Evolutionary conservation across 2,329 filamentous ascomycete species (phyloP), one percentile per base, ranked within the genome.

Genomic region (Aspergillus japonicus): DNA sequence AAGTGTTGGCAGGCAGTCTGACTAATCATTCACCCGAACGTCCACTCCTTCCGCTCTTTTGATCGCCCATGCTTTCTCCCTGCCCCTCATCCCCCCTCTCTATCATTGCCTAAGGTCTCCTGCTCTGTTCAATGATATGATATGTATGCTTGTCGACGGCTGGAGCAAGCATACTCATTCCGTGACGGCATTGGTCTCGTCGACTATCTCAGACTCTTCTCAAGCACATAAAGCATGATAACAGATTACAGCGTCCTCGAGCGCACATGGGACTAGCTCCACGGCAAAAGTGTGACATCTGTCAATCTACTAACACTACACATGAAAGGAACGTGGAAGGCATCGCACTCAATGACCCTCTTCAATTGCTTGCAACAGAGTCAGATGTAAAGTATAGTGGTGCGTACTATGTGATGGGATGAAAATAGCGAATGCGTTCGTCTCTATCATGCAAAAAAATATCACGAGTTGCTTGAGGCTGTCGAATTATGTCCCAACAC

Each of bases 371-470:
- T 7, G 23, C 4, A 19, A 29, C 48, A 14, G 16, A 24, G 24
- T 11, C 11, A 26, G 24, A 29, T 50, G 48, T 26, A 2, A 23
- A 29, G 29, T n/a, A 31, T 23, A 29, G 29, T 26, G 48, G 26
- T 42, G 12, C 31, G 26, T 35, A 42, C 50, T 52, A 23, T 29
- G 33, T 31, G 47, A 19, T 26, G 39, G 42, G 6, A 48, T 31
- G 42, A 31, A 35, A 23, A 19, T 48, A 53, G n/a, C 42, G 53
- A 44, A 44, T 47, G 16, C 16, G 16, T 50, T 47, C 42, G 53
- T 47, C 26, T 55, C 42, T 55, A 55, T 55, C 24, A 55, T 55
- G 53, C 53, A 55, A 55, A 48, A n/a, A 55, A 48, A 50, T 24
- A 24, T 12, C 23, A 48, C 6, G 53, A 47, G 42, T 48, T 23